Base-by-base conservation (phyloP, 2,329 filamentous ascomycete species). In the Fusarium domesticum region DNA sequence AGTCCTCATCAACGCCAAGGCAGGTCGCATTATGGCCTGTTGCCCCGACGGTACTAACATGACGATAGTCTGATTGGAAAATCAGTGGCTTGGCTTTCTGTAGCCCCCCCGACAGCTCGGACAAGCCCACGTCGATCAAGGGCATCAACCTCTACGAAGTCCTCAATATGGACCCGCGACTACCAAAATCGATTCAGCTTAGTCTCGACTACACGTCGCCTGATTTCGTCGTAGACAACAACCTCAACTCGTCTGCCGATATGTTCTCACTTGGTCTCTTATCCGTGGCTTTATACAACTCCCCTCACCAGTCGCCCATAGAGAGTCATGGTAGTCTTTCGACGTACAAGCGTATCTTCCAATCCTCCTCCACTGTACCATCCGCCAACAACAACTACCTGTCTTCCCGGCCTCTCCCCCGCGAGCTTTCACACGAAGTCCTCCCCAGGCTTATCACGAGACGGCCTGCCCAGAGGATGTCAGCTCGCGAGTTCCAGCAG, bases 191-290 rank as follows among this genome's bases (percentile, higher is more conserved):
- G 35, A 89, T 96, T 18, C 93, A 97, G 66, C 74, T 98, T 47
- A 87, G 93, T 63, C 77, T 97, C 53, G 92, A 98, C 70, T 98
- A 89, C 63, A 87, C 89, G 1, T 96, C 91, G 1, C 93, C 93
- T 1, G 93, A 98, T 67, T 96, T 97, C 60, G 85, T 95, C 36
- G 74, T 98, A 47, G 93, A 98, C 68, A 89, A 85, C 49, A 95
- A 91, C 63, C 77, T 96, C 41, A 92, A 88, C 6, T 71, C 84
- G 1, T 81, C 88, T 15, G 85, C 91, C 40, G 93, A 98, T 67
- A 87, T 98, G 76, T 98, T 96, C 70, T 95, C 89, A 2, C 73
- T 98, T 15, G 93, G 93, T 8, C 74, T 98, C 35, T 70, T 98
- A 25, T 92, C 93, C 44, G 76, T 97, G 42, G 83, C 93, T 3